These are phyloP conservation scores for Exophiala mesophila DNA, from an alignment of 2,329 filamentous ascomycete genomes.

Conservation along the genomic window DNA sequence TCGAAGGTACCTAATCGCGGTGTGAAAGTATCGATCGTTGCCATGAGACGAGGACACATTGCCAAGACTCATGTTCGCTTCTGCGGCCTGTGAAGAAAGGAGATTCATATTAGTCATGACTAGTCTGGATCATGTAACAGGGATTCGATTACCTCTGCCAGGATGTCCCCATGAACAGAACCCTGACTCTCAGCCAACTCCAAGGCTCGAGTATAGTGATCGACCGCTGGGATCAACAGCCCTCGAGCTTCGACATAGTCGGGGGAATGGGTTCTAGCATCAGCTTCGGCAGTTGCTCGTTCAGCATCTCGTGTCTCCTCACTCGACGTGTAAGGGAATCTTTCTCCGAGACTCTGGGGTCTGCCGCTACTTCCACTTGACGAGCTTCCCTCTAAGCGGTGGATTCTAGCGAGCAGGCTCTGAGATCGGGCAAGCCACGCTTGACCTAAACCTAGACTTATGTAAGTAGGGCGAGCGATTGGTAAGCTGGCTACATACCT, in stretches of 20 bases:
- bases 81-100: conserved; percentile 39
- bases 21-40: conserved; percentile 43
- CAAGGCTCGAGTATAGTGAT: conserved; percentile 48
- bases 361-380: conserved; percentile 33
- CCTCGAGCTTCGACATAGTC: conserved; percentile 51
- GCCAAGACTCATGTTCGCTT: conserved; percentile 50
- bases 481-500: conserved; percentile 32
- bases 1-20: conserved; percentile 45
- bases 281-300: conserved; percentile 32
- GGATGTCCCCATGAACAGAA: conserved; percentile 38
- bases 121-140: neutral
- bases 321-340: conserved; percentile 20
- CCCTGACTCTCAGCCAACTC: conserved; percentile 38
- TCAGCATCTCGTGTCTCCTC: conserved; percentile 30
- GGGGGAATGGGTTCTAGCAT: conserved; percentile 34
- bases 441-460: conserved; percentile 41
- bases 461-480: conserved; percentile 6
- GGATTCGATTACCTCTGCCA: conserved; percentile 36
- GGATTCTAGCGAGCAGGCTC: conserved; percentile 45
- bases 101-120: neutral
- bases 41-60: conserved; percentile 44
- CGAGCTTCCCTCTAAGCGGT: conserved; percentile 37
- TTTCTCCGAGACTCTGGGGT: conserved; percentile 17
- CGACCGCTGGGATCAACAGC: conserved; percentile 47
- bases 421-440: conserved; percentile 52